Conservation (phyloP, 2,329 filamentous ascomycete species). For the Drechslerella coelobrocha region DNA sequence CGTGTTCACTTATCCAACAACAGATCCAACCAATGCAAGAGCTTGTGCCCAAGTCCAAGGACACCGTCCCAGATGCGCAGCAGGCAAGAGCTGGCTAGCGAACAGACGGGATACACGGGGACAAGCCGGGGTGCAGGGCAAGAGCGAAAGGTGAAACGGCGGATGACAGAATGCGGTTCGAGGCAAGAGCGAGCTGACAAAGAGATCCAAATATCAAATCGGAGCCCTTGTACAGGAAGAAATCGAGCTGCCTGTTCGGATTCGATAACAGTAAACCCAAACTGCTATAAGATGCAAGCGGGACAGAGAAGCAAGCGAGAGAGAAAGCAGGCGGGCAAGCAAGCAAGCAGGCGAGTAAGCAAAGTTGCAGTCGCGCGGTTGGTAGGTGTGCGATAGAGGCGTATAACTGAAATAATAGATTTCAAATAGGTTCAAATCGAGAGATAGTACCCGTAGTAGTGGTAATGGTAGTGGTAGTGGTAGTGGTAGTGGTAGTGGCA, state of each 20-base stretch:
- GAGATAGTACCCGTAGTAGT: background rate
- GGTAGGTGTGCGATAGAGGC: background rate
- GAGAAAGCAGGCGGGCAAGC: conserved; percentile 21
- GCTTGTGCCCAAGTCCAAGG: conserved; percentile 3
- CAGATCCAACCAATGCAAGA: conserved; percentile 17
- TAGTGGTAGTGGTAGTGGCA: background rate
- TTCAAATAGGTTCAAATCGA: too few species aligned
- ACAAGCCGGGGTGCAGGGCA: conserved; percentile 29
- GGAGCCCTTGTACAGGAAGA: conserved; percentile 26
- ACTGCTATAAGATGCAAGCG: background rate
- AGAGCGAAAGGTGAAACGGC: conserved; percentile 1
- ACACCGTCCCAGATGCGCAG: background rate
- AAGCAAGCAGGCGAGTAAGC: too few species aligned
- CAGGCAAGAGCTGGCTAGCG: conserved; percentile 1
- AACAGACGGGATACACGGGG: conserved; percentile 20
- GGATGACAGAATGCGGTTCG: conserved; percentile 51
- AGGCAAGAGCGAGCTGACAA: conserved; percentile 29
- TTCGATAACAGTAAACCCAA: too few species aligned
- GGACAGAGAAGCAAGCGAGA: too few species aligned
- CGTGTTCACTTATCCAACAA: conserved; percentile 30
- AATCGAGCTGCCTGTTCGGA: background rate
- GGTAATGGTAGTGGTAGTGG: background rate
- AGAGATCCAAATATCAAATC: conserved; percentile 15
- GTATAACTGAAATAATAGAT: too few species aligned
- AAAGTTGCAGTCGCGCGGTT: background rate